phyloP scores from a whole-genome alignment of 225 moss, liverwort and hornwort genomes.

The Takakia lepidozioides region DNA sequence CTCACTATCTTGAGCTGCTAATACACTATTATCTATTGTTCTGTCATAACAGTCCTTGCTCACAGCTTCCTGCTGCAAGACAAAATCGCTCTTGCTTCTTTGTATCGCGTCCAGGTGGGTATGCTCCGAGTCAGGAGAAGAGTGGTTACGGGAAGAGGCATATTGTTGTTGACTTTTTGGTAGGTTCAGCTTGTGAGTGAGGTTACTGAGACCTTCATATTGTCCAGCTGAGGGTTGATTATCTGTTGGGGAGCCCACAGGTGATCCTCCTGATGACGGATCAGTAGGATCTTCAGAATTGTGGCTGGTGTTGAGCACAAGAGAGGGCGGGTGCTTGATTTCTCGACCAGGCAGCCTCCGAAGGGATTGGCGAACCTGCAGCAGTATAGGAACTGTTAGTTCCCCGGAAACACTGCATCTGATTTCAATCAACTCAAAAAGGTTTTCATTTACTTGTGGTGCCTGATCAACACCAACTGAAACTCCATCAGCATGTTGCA shows the following conservation, averaged over 20 bases:
- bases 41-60: slow-evolving; percentile 30
- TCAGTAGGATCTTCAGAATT: slow-evolving; percentile 33
- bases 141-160: slow-evolving; percentile 20
- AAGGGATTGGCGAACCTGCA: slow-evolving; percentile 28
- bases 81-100: too few species aligned
- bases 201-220: slow-evolving; percentile 25
- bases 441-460: too few species aligned
- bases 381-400: too few species aligned
- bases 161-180: slow-evolving; percentile 21
- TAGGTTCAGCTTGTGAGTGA: slow-evolving; percentile 32
- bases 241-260: slow-evolving; percentile 42
- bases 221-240: slow-evolving; percentile 30
- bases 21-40: slow-evolving; percentile 17
- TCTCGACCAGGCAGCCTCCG: slow-evolving; percentile 31
- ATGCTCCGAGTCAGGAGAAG: slow-evolving; percentile 17
- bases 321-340: slow-evolving; percentile 31
- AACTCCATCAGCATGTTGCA: too few species aligned
- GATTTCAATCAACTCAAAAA: too few species aligned
- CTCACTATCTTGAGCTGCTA: slow-evolving; percentile 31
- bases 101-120: slow-evolving; percentile 20
- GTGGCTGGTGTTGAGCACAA: slow-evolving; percentile 25
- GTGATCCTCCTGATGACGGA: slow-evolving; percentile 47
- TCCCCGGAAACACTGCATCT: too few species aligned
- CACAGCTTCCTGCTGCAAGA: slow-evolving; percentile 15
- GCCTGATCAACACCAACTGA: too few species aligned